Base-by-base conservation (phyloP, 768 basidiomycete species). In the Mycena chlorophos region DNA sequence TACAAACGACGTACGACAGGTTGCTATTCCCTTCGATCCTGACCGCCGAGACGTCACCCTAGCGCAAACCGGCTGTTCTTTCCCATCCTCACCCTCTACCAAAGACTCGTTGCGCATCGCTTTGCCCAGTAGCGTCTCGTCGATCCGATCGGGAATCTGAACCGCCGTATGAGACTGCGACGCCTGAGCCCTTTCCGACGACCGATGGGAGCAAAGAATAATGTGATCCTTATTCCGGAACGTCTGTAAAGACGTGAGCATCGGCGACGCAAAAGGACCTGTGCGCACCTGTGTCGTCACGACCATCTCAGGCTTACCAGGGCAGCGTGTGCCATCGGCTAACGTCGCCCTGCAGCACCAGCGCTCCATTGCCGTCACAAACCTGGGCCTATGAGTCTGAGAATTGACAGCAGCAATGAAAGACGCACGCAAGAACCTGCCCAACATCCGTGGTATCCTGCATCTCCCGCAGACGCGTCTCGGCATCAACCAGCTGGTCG, bases 381-480 rank as follows among this genome's bases (percentile, higher is more conserved):
- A 51, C 23, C 14, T 6, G 49, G 37, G 16, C 6, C 34, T 51
- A 31, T 19, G n/a, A n/a, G 16, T 51, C 20, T 6, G 26, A 27
- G 40, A 25, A 3, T 34, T 31, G 29, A 37, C 31, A 25, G n/a
- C 29, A 40, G 38, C 26, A 51, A 12, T 20, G 14, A 37, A 37
- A 51, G 34, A 37, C 38, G 31, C 17, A 51, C 50, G 50, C 34
- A 26, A 51, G 37, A 39, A 26, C 49, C 20, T 37, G 49, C 19
- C 49, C 49, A 19, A 51, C 49, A n/a, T 31, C 12, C 4, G 50
- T 25, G 23, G 38, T 51, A 28, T 51, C 50, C 38, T 51, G 50
- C 8, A 51, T 31, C 50, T 51, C 50, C 17, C 50, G 50, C 8
- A 37, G 38, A 26, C 50, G 38, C 31, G 40, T 42, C 27, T 51